These are phyloP conservation scores for Neltuma alba DNA, from an alignment of 306 rosid species.

Conservation along the genomic window DNA sequence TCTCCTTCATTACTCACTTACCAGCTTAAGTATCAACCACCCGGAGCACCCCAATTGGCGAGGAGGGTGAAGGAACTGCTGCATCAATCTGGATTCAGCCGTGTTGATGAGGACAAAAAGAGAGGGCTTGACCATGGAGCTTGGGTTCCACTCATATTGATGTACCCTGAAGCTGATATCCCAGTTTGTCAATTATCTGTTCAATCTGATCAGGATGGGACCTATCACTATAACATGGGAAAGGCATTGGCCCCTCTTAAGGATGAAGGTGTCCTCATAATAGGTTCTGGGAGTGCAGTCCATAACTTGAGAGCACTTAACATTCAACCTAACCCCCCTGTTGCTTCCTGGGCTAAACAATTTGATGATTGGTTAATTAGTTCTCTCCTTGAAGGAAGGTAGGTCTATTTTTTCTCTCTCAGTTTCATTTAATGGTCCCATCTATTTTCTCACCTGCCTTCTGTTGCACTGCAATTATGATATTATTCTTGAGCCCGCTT, in stretches of 20 bases:
- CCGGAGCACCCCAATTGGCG: conserved; percentile 74
- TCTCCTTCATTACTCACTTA: conserved; percentile 20
- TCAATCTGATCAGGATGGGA: conserved; percentile 56
- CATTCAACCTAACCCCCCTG: background rate
- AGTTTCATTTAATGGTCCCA: background rate
- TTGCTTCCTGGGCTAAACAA: conserved; percentile 68
- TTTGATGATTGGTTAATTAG: conserved; percentile 80
- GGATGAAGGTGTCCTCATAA: conserved; percentile 71
- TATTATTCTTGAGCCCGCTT: background rate
- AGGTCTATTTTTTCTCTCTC: conserved; percentile 5
- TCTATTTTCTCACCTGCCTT: background rate
- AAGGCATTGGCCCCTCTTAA: conserved; percentile 79
- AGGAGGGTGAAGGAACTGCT: conserved; percentile 72
- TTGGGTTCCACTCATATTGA: conserved; percentile 79
- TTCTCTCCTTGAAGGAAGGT: conserved; percentile 75
- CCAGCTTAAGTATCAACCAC: conserved; percentile 81
- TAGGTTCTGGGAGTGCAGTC: conserved; percentile 85
- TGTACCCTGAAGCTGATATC: conserved; percentile 86
- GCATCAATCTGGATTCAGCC: conserved; percentile 44
- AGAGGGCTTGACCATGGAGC: conserved; percentile 94
- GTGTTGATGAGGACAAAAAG: conserved; percentile 59
- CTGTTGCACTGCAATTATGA: background rate
- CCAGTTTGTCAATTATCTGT: conserved; percentile 87
- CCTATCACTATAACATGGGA: conserved; percentile 69
- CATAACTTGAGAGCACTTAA: conserved; percentile 62